Evolutionary conservation across 805 yeast genomes (phyloP), one percentile per base, ranked within the genome.

Genomic region (Metschnikowia continentalis): DNA sequence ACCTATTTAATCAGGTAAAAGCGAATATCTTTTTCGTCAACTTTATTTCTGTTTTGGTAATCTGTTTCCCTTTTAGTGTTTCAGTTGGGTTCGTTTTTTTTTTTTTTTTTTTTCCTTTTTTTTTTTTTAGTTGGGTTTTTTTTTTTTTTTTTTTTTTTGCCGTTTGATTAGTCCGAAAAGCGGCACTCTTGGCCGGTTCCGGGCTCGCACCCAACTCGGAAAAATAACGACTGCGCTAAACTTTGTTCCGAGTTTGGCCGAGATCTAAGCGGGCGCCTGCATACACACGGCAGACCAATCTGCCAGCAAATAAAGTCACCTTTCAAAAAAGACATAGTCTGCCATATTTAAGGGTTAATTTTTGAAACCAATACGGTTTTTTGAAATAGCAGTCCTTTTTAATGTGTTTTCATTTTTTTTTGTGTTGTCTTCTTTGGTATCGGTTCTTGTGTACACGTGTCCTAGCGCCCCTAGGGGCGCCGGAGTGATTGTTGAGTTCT

Each of bases 211-310:
- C 7, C 10, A 5, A 35, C 22, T 13, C 46, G 46, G 46, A 42
- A 42, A 32, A 42, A 32, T 36, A 30, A 19, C 13, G 46, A n/a
- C 22, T 17, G 37, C 36, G 14, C 26, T 14, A 1, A 32, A 17
- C 17, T 32, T 32, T 32, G 37, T 32, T 42, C 46, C 46, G 46
- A 42, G 37, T 32, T 42, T 42, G 37, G 19, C 46, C 46, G 46
- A 20, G 14, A 41, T 30, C 37, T 8, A 14, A 6, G 20, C 10
- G 46, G 22, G 11, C n/a, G 5, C 46, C 46, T 42, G 46, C 26
- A 42, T 14, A 13, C 19, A 19, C 30, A 10, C 13, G 13, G 41
- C 32, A 13, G 30, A 32, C 35, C 19, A 42, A 8, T n/a, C 19
- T 10, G 43, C 35, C 43, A 15, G 3, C n/a, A 26, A 15, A 10